Evolutionary conservation across 495 filamentous ascomycete species (phyloP), one percentile per base, ranked within the genome.

Genomic region (Saxophila tyrrhenica): DNA sequence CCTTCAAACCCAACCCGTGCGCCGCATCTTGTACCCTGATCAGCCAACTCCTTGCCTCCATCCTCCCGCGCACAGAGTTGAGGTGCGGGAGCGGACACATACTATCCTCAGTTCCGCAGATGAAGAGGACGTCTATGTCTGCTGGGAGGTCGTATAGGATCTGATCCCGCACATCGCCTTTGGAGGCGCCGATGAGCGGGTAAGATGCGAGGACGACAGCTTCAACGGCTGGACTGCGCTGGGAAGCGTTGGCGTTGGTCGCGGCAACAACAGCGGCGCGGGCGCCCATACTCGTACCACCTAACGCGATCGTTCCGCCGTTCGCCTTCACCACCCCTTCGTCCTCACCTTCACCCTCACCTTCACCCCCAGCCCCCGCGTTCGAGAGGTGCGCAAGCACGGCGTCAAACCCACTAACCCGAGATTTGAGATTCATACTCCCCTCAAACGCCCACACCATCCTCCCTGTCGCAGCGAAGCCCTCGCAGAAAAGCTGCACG

Each of bases 251-350:
- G 55, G 21, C 7, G 29, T 35, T 35, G 29, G 7, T 35, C 13
- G 65, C 65, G 23, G 70, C 62, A 32, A 71, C 62, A 10, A 62
- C 55, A 11, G 70, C 69, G n/a, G 70, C 69, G 41, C 70, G 62
- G 17, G 69, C 65, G 42, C 70, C 70, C 68, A 73, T 71, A 39
- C 65, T 68, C 0, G 69, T 54, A 11, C 70, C 69, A 22, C 69
- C 69, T 1, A 72, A 52, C 13, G 58, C 58, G 11, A 38, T 53
- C n/a, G n/a, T n/a, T n/a, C n/a, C n/a, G n/a, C n/a, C n/a, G n/a
- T n/a, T n/a, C n/a, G n/a, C n/a, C n/a, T n/a, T n/a, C n/a, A n/a
- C n/a, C n/a, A n/a, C n/a, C n/a, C n/a, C n/a, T n/a, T n/a, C n/a
- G n/a, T n/a, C n/a, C n/a, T n/a, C n/a, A n/a, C n/a, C n/a, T n/a